phyloP scores from a whole-genome alignment of 2,329 filamentous ascomycete genomes.

The Xylaria sp. region DNA sequence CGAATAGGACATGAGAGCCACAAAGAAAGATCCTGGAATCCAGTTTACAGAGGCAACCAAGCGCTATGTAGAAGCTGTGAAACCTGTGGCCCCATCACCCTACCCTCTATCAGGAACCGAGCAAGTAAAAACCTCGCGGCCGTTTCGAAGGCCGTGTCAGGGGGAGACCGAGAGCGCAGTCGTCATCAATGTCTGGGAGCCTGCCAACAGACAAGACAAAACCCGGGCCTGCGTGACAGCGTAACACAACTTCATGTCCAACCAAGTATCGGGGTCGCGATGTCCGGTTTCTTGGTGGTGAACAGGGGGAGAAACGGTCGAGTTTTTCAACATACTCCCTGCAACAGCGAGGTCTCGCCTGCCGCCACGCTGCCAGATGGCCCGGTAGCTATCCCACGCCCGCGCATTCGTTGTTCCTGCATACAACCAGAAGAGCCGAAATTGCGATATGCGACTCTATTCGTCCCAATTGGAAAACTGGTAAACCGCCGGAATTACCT shows the following conservation, averaged over 20 bases:
- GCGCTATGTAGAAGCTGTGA: not conserved
- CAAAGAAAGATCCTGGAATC: not conserved
- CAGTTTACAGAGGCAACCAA: not conserved
- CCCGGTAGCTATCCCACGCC: not conserved
- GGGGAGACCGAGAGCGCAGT: not conserved
- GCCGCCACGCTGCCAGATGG: not conserved
- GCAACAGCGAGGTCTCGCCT: not conserved
- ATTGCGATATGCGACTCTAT: not conserved
- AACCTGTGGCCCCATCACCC: not conserved
- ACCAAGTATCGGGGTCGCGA: not conserved
- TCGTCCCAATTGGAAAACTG: not conserved
- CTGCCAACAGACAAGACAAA: not conserved
- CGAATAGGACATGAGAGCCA: not conserved
- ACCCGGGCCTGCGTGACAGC: not conserved
- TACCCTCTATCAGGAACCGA: not conserved
- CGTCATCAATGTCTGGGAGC: not conserved
- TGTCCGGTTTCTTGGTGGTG: not conserved
- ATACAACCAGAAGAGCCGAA: not conserved
- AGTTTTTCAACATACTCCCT: not conserved
- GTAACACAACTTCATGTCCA: not conserved
- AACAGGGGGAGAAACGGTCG: not conserved
- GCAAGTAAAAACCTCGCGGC: not conserved
- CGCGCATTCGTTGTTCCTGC: not conserved
- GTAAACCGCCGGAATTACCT: not conserved
- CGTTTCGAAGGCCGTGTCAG: not conserved